Evolutionary conservation across 2,329 filamentous ascomycete species (phyloP), one percentile per base, ranked within the genome.

Genomic region (Setomelanomma holmii): DNA sequence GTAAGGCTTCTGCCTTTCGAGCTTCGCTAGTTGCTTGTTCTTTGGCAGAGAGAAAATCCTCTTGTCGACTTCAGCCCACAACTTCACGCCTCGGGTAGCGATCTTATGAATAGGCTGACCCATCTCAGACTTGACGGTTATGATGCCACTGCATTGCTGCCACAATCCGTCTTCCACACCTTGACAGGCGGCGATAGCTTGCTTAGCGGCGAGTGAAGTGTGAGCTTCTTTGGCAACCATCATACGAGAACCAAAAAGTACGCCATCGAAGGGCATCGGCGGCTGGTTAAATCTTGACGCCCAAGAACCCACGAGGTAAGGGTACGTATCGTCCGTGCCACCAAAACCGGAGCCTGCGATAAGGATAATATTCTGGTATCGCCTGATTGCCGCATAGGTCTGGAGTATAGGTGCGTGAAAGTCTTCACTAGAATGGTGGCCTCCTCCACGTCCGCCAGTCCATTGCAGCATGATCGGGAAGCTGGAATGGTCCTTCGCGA

Each of bases 81-180:
- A 93, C 46, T 84, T 82, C 40, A 96, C 91, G 81, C 93, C 93
- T 51, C 93, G 88, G 36, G 92, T 97, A 20, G 93, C 93, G 54
- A 97, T 85, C 80, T 96, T 96, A 81, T 97, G 93, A 56, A 97
- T 97, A 8, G 93, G 93, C 80, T 97, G 91, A 38, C 93, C 93
- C 93, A 97, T 97, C 78, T 97, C 93, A 0, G 93, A 97, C 56
- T 90, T 85, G 41, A 97, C 93, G n/a, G 93, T 96, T 64, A 97
- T 90, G 54, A 97, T 86, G 11, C 55, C 60, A 16, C 45, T 40
- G 39, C 39, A 38, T 22, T 93, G 88, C 78, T 96, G 92, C 93
- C 93, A 97, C 62, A 93, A 84, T 56, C 75, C 76, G 69, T 97
- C 92, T 44, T 89, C 89, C 30, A 96, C 81, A 73, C 93, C 93